These are phyloP conservation scores for Corrigiola litoralis DNA, from an alignment of 179 eudicot genomes.

Conservation along the genomic window DNA sequence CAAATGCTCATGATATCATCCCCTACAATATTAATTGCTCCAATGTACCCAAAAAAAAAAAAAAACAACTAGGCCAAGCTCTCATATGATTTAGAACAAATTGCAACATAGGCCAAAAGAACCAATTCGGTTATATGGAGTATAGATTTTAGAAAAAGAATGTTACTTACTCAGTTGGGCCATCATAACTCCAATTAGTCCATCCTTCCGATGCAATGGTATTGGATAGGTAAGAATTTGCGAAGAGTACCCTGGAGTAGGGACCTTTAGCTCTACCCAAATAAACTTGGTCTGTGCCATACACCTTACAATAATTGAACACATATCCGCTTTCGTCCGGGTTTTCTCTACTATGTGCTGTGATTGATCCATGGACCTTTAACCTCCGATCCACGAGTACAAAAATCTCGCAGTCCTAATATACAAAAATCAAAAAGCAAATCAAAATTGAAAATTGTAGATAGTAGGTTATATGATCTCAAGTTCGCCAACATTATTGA, in stretches of 20 bases:
- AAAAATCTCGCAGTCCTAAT: slow-evolving; percentile 45
- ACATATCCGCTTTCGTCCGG: slow-evolving; percentile 35
- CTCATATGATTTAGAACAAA: too few relatives aligned
- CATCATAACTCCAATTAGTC: slow-evolving; percentile 47
- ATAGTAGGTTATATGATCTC: too few relatives aligned
- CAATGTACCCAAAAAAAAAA: too few relatives aligned
- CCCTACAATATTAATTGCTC: too few relatives aligned
- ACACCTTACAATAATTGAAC: slow-evolving; percentile 26
- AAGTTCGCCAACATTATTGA: too few relatives aligned
- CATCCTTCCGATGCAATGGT: slow-evolving; percentile 39
- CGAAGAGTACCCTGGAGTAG: slow-evolving; percentile 38
- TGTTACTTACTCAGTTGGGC: slow-evolving; percentile 32
- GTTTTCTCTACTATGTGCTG: slow-evolving; percentile 38
- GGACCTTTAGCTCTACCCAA: slow-evolving; percentile 43
- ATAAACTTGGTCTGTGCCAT: slow-evolving; percentile 35
- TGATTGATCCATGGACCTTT: slow-evolving; percentile 40
- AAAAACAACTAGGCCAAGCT: too few relatives aligned
- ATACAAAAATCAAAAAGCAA: background rate
- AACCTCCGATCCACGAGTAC: slow-evolving; percentile 36
- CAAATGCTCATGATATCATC: too few relatives aligned
- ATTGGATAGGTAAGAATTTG: slow-evolving; percentile 33
- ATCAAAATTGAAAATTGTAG: too few relatives aligned
- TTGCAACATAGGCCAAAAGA: too few relatives aligned
- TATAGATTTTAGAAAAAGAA: background rate
- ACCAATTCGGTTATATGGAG: too few relatives aligned